Percentiles rank a stretch among this genome's conserved stretches.
phyloP scores from a whole-genome alignment of 2,329 filamentous ascomycete genomes.

The Exophiala aquamarina region DNA sequence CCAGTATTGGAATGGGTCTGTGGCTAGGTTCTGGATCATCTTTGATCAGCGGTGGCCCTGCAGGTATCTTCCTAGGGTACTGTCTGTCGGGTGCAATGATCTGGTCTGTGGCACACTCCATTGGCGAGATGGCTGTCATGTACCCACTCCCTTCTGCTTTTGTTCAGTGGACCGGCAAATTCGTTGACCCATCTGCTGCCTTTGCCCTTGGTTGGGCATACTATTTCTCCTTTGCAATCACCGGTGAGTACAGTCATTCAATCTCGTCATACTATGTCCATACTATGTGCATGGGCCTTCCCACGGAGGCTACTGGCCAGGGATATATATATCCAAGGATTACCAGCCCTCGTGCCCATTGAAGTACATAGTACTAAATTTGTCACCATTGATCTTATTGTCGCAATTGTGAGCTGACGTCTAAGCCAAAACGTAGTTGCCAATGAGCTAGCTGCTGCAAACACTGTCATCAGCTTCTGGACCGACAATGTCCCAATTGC shows the following conservation, averaged over 20 bases:
- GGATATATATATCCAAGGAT: too few relatives aligned
- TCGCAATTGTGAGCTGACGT: too few relatives aligned
- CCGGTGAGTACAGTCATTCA: background rate
- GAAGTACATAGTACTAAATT: too few relatives aligned
- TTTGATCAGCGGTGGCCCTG: slow-evolving; percentile 43
- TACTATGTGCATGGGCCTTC: background rate
- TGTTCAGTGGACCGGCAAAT: slow-evolving; percentile 49
- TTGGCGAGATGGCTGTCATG: slow-evolving; percentile 49
- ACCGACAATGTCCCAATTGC: slow-evolving; percentile 43
- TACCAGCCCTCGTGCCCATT: too few relatives aligned
- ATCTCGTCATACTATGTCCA: slow-evolving; percentile 26
- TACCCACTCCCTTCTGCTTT: slow-evolving; percentile 49
- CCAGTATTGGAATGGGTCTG: slow-evolving; percentile 48
- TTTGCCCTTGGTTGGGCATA: slow-evolving; percentile 52
- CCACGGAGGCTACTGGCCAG: too few relatives aligned
- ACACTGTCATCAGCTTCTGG: slow-evolving; percentile 47
- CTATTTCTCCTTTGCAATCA: slow-evolving; percentile 40
- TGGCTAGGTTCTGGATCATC: slow-evolving; percentile 49
- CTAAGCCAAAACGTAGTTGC: slow-evolving; percentile 42
- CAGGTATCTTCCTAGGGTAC: slow-evolving; percentile 47
- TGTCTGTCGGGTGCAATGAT: slow-evolving; percentile 40
- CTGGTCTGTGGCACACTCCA: slow-evolving; percentile 48
- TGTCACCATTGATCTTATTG: too few relatives aligned
- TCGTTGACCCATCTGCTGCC: slow-evolving; percentile 43
- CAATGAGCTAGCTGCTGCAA: slow-evolving; percentile 43